Evolutionary conservation across 2,329 filamentous ascomycete species (phyloP), one percentile per base, ranked within the genome.

Genomic region (Lizonia empirigonia): DNA sequence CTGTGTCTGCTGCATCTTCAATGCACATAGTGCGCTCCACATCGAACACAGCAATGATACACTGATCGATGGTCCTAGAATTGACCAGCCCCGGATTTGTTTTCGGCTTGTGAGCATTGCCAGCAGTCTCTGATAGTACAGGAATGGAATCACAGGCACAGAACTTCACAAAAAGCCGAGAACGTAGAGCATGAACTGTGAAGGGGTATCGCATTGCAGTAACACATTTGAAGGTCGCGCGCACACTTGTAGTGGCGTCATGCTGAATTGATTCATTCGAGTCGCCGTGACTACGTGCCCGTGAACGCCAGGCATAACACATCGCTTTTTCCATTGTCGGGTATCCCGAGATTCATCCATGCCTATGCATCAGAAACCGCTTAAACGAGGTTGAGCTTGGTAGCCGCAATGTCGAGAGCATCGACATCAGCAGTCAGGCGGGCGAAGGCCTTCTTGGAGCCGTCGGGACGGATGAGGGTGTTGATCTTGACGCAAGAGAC

Each of bases 401-500:
- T 97, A 74, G 94, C 95, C 63, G 94, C 95, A 80, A 99, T 97
- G 82, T 99, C 94, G 70, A 99, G 89, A 74, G 94, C 94, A 80
- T 99, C 94, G 69, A 97, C 92, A 78, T 99, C 94, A 60, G 92
- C 82, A 51, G 94, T 97, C 65, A 99, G 86, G 77, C 93, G 90
- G 75, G 90, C 91, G 76, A 94, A 99, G 60, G 94, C 94, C 90
- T 99, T 99, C 91, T 99, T 99, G 75, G 87, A 85, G 74, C 94
- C 94, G 76, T 99, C 92, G 63, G 94, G 94, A 78, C 92, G 89
- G 84, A 99, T 92, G 69, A 99, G 86, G 69, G 94, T 99, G 88
- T 99, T 99, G 85, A 99, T 91, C 89, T 97, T 97, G 82, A 97
- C 83, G 70, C 86, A 89, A 76, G 97, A 93, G 67, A 99, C 94